Evolutionary conservation across 805 yeast species (phyloP).

Genomic region (Metschnikowia koreensis): DNA sequence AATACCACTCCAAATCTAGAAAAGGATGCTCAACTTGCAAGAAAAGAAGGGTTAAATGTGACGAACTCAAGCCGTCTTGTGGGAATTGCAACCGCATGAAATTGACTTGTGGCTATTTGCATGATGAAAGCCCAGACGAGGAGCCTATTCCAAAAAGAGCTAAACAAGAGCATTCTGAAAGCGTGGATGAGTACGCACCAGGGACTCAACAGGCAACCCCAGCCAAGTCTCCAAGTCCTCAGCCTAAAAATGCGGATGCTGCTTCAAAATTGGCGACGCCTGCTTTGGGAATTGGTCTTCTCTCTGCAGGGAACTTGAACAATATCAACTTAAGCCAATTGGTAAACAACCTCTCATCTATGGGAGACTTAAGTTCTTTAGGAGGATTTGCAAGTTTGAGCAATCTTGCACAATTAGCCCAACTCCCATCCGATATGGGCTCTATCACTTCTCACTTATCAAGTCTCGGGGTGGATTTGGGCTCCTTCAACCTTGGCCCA

Average conservation of each 20-base stretch:
- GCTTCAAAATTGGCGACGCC: conserved; percentile 8
- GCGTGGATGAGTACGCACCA: conserved; percentile 9
- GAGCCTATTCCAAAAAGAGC: conserved; percentile 9
- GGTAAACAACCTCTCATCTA: conserved; percentile 38
- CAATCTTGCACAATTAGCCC: conserved; percentile 43
- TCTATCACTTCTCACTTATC: conserved; percentile 29
- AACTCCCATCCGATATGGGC: conserved; percentile 39
- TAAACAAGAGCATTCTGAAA: conserved; percentile 1
- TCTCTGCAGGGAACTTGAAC: conserved; percentile 37
- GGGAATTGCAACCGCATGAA: conserved; percentile 77
- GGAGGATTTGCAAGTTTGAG: conserved; percentile 40
- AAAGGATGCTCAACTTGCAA: conserved; percentile 90
- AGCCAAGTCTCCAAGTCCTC: conserved; percentile 23
- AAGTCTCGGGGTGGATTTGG: conserved; percentile 9
- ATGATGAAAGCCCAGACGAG: conserved; percentile 16
- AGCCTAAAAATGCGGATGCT: conserved; percentile 1
- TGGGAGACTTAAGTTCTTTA: conserved; percentile 34
- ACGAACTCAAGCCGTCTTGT: conserved; percentile 79
- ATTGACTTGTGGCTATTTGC: conserved; percentile 64
- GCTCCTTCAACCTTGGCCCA: conserved; percentile 3
- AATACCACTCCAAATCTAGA: conserved; percentile 85
- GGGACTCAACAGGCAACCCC: conserved; percentile 26
- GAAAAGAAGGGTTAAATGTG: conserved; percentile 87
- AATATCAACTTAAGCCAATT: conserved; percentile 43
- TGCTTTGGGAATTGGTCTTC: conserved; percentile 15